phyloP scores from a whole-genome alignment of 352 stramenopile species.

The Globisporangium okanoganense region DNA sequence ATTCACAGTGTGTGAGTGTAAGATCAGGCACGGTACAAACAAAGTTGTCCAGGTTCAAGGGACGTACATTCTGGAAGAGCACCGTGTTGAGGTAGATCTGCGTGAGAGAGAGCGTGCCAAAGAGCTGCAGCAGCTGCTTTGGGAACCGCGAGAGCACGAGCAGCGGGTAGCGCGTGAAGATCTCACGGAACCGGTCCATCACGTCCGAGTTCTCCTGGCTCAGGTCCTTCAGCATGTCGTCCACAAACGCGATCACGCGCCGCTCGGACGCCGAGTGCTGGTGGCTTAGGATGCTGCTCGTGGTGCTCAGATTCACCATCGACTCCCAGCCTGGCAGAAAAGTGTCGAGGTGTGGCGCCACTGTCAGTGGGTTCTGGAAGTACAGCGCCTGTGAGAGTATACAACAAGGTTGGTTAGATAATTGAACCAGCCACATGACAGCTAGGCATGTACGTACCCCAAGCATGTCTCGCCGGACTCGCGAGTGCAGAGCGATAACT shows the following conservation, averaged over 20 bases:
- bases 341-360: constrained; percentile 39
- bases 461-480: constrained; percentile 36
- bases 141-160: constrained; percentile 53
- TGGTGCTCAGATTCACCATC: constrained; percentile 32
- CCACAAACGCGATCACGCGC: constrained; percentile 31
- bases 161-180: constrained; percentile 48
- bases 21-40: no score
- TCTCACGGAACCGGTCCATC: constrained; percentile 58
- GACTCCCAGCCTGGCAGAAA: constrained; percentile 56
- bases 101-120: constrained; percentile 57
- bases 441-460: constrained; percentile 29
- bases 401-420: neutral
- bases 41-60: neutral
- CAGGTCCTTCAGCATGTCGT: constrained; percentile 45
- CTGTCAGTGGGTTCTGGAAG: constrained; percentile 48
- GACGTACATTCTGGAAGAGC: constrained; percentile 58
- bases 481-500: constrained; percentile 14
- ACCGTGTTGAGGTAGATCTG: constrained; percentile 62
- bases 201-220: constrained; percentile 38
- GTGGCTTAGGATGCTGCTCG: constrained; percentile 6
- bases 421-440: no score
- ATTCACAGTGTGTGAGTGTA: neutral
- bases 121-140: constrained; percentile 43
- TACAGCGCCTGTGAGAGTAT: constrained; percentile 38
- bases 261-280: constrained; percentile 18